A percentile compares a stretch with the other conserved stretches of the same genome.
Conservation (phyloP, 2,329 filamentous ascomycete genomes). For the Cryphonectria naterciae region DNA sequence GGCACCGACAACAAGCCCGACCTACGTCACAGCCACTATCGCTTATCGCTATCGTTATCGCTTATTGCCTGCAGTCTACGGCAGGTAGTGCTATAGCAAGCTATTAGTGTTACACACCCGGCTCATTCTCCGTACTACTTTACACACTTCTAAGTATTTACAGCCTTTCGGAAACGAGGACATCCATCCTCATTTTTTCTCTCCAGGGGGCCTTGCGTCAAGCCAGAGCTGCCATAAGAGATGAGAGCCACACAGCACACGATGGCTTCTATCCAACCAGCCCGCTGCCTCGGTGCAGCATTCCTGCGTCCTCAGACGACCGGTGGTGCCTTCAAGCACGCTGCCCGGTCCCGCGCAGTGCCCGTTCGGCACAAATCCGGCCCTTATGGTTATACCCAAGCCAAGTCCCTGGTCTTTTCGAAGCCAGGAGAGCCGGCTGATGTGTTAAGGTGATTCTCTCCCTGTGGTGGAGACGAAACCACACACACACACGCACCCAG, state of each 20-base stretch:
- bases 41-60: not conserved
- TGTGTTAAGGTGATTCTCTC: constrained; percentile 59
- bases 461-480: not conserved
- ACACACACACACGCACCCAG: not conserved
- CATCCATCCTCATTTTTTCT: not conserved
- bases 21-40: not conserved
- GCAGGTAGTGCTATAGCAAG: not conserved
- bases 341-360: constrained; percentile 28
- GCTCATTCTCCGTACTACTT: not conserved
- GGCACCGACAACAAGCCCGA: not conserved
- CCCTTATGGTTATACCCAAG: constrained; percentile 81
- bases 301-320: constrained; percentile 19
- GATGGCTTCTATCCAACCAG: constrained; percentile 26
- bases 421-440: constrained; percentile 75
- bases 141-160: not conserved
- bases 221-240: constrained; percentile 3
- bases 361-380: constrained; percentile 57
- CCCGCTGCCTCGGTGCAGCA: constrained; percentile 25
- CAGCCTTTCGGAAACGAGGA: constrained; percentile 1
- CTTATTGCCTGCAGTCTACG: not conserved
- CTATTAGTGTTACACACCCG: not conserved
- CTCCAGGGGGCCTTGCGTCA: not conserved
- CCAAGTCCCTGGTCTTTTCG: constrained; percentile 78
- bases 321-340: constrained; percentile 7
- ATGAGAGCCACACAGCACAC: constrained; percentile 9